Conservation (phyloP, 495 filamentous ascomycete genomes). For the Oleoguttula mirabilis region DNA sequence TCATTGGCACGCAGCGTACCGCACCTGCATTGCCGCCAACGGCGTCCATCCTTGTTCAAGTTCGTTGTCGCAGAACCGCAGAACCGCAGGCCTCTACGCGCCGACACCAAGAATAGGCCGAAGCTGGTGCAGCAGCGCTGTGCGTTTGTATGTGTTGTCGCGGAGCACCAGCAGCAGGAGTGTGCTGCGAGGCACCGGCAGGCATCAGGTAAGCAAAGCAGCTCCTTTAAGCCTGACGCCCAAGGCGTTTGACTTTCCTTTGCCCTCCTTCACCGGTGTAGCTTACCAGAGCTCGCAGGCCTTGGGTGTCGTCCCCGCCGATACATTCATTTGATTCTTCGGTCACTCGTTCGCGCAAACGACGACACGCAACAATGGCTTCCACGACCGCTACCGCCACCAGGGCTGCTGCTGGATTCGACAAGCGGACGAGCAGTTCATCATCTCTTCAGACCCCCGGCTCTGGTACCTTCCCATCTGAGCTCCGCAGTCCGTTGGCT, state of each 20-base stretch:
- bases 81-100: conserved; percentile 8
- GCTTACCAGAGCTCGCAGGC: conserved; percentile 19
- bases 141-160: conserved; percentile 9
- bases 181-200: conserved; percentile 8
- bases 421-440: conserved; percentile 47
- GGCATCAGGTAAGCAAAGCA: conserved; percentile 13
- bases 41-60: neutral
- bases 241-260: neutral
- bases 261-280: conserved; percentile 6
- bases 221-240: conserved; percentile 8
- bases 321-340: conserved; percentile 17
- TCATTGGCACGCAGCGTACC: neutral
- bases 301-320: conserved; percentile 16
- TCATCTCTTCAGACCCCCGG: conserved; percentile 65
- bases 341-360: conserved; percentile 13
- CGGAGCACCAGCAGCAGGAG: conserved; percentile 12
- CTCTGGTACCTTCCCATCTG: conserved; percentile 66
- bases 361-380: conserved; percentile 16
- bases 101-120: conserved; percentile 17
- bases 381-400: conserved; percentile 15
- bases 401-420: conserved; percentile 26
- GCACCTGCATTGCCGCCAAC: neutral
- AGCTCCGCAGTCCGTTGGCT: conserved; percentile 49
- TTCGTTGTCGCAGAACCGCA: neutral
- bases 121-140: conserved; percentile 7